phyloP scores from a whole-genome alignment of 805 yeast species.

The Saturnispora kantuleensis region DNA sequence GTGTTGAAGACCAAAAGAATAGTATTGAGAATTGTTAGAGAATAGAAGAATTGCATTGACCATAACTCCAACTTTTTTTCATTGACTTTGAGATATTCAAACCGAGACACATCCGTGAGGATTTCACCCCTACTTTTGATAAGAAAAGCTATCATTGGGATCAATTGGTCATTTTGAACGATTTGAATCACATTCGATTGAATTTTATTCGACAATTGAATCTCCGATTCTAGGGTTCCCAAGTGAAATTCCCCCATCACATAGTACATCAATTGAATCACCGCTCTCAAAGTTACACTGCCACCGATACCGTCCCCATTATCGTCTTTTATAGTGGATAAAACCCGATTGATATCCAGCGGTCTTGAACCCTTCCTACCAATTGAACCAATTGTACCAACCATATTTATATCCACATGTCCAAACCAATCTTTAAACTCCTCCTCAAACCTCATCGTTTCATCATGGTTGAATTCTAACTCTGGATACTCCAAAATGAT shows the following conservation, averaged over 20 bases:
- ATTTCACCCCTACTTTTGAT: constrained; percentile 8
- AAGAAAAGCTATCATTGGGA: constrained; percentile 9
- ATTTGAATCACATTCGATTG: constrained; percentile 17
- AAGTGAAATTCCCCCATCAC: constrained; percentile 7
- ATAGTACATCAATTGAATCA: background rate
- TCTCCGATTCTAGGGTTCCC: no score
- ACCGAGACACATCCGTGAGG: constrained; percentile 16
- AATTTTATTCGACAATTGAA: constrained; percentile 11
- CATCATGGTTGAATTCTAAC: constrained; percentile 34
- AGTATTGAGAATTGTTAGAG: constrained; percentile 22
- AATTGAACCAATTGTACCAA: constrained; percentile 13
- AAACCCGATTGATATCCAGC: background rate
- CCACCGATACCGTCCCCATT: constrained; percentile 1
- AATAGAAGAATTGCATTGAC: constrained; percentile 23
- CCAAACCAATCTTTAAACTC: constrained; percentile 36
- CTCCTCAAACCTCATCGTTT: constrained; percentile 25
- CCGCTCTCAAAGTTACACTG: background rate
- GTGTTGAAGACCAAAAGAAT: constrained; percentile 12
- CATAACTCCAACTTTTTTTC: constrained; percentile 9
- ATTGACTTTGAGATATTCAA: constrained; percentile 2
- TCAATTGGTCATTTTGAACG: constrained; percentile 11
- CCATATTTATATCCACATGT: constrained; percentile 21
- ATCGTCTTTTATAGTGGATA: background rate
- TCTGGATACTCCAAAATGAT: constrained; percentile 31
- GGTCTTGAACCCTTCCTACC: background rate